These are phyloP conservation scores for Eucalyptus marginata DNA, from an alignment of 345 rosid genomes.

Conservation along the genomic window DNA sequence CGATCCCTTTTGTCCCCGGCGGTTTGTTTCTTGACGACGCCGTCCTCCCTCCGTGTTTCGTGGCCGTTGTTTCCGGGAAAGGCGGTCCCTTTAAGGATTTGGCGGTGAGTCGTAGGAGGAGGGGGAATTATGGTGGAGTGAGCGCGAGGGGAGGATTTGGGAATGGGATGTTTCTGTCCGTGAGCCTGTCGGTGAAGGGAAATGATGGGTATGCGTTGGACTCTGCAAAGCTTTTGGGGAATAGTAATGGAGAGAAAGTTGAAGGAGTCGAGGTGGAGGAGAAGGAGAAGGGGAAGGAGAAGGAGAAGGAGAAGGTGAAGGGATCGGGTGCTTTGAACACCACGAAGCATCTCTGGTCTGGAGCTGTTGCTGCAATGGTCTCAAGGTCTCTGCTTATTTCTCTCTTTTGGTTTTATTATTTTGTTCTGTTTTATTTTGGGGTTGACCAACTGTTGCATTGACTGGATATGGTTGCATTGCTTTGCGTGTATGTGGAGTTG, in stretches of 20 bases:
- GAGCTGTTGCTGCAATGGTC: slow-evolving; percentile 87
- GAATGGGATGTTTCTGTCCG: slow-evolving; percentile 38
- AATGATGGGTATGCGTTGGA: slow-evolving; percentile 35
- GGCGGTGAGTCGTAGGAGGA: not conserved
- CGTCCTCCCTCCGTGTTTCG: slow-evolving; percentile 24
- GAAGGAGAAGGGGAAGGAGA: slow-evolving; percentile 10
- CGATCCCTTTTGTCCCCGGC: slow-evolving; percentile 11
- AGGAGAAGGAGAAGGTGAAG: slow-evolving; percentile 11
- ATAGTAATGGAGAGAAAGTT: slow-evolving; percentile 4
- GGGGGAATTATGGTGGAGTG: slow-evolving; percentile 8
- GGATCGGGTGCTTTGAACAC: slow-evolving; percentile 52
- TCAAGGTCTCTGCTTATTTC: slow-evolving; percentile 36
- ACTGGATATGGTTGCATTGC: not conserved
- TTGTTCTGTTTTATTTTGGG: not conserved
- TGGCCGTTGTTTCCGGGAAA: slow-evolving; percentile 11
- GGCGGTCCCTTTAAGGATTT: not conserved
- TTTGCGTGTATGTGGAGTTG: not conserved
- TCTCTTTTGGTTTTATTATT: not conserved
- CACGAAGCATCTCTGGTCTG: slow-evolving; percentile 79
- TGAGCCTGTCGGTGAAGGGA: slow-evolving; percentile 57
- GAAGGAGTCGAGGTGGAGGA: slow-evolving; percentile 4
- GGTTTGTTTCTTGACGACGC: slow-evolving; percentile 49
- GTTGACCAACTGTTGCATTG: not conserved
- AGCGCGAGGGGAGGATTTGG: slow-evolving; percentile 4
- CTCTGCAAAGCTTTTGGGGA: slow-evolving; percentile 16